Evolutionary conservation across 73 alveolate species (phyloP), one percentile per base, ranked within the genome.

Genomic region (Paramecium tetraurelia): DNA sequence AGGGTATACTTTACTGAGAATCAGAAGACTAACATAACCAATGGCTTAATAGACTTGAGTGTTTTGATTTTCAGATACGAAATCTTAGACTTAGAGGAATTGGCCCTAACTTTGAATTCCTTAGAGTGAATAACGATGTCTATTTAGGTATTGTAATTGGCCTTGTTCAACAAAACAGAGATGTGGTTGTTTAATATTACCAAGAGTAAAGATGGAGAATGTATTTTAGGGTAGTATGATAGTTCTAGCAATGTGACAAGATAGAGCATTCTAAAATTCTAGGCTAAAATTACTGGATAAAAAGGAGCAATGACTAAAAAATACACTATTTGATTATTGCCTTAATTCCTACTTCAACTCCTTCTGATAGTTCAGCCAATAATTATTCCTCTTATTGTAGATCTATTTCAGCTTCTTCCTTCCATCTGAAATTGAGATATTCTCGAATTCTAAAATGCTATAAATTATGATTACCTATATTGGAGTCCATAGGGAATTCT

Each of bases 351-450:
- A 63, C 22, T 77, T 63, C 29, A 86, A 69, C 22, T 72, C 85
- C 85, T 35, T 86, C 93, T 20, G 93, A 86, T 38, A 86, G 44
- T 68, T 86, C 48, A 63, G 63, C 84, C 29, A 86, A 40, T n/a
- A 86, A 24, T 59, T 86, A 24, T 86, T 86, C 50, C 21, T 86
- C 93, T 59, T 58, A 40, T 36, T 86, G 36, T 3, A 63, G 69
- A 63, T 86, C 93, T 35, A 72, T 86, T 68, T 86, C 93, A 86
- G 75, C 85, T 31, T 72, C 93, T 63, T 63, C 93, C 63, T 77
- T 86, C 93, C 93, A 86, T 41, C 85, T 36, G 12, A 58, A 86
- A 68, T 86, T 77, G 1, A 86, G 63, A 38, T 86, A 86, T 22
- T 86, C 93, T 35, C 87, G n/a, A 14, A 86, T 59, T 31, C 76